Conservation (phyloP, 768 basidiomycete genomes). For the Podaxis sp. region DNA sequence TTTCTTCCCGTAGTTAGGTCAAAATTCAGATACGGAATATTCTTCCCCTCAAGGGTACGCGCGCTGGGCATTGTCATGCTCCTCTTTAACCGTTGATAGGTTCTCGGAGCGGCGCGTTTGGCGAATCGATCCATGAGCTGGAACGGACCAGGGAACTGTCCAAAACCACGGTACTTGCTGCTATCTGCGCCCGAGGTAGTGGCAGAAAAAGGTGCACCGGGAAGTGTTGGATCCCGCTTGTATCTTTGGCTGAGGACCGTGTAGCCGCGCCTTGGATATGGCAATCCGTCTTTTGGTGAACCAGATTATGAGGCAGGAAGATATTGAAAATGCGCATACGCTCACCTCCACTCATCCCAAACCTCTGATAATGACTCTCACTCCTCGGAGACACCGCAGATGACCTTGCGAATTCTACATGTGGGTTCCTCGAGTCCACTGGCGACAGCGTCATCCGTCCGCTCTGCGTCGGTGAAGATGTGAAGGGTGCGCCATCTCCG, state of each 20-base stretch:
- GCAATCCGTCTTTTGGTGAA: background rate
- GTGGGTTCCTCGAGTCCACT: background rate
- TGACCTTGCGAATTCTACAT: slow-evolving; percentile 1
- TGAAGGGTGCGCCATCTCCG: background rate
- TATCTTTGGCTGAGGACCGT: slow-evolving; percentile 25
- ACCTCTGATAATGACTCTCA: background rate
- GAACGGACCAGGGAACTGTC: slow-evolving; percentile 48
- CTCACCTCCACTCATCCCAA: background rate
- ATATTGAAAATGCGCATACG: background rate
- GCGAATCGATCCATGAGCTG: slow-evolving; percentile 36
- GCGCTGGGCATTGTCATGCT: slow-evolving; percentile 52
- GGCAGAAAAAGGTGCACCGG: background rate
- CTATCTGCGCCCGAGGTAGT: slow-evolving; percentile 9
- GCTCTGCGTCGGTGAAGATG: background rate
- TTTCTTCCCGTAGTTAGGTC: slow-evolving; percentile 56
- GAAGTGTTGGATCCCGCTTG: background rate
- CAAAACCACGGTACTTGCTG: slow-evolving; percentile 37
- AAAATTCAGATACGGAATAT: slow-evolving; percentile 34
- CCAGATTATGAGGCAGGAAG: background rate
- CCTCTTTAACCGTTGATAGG: slow-evolving; percentile 43
- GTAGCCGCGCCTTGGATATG: slow-evolving; percentile 26
- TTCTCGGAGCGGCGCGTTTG: slow-evolving; percentile 38
- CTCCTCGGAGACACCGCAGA: background rate
- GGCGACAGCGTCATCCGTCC: background rate
- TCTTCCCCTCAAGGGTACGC: slow-evolving; percentile 36